Evolutionary conservation across 176 grass and related monocot species (phyloP).

Genomic region (Oryza coarctata): DNA sequence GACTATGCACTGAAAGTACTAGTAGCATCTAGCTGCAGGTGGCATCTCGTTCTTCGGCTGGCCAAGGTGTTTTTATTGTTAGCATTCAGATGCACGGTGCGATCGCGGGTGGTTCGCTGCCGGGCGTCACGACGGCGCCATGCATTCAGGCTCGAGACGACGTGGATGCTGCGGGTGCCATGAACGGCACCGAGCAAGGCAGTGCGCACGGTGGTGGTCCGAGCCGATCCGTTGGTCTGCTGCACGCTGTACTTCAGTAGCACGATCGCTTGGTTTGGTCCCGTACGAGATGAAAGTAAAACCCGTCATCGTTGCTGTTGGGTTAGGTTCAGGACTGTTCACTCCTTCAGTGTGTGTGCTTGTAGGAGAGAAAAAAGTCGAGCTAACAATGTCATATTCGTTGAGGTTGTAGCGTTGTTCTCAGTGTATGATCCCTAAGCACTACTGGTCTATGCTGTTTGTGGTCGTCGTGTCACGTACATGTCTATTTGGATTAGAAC

Average conservation of each 20-base stretch:
- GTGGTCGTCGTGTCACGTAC: neutral
- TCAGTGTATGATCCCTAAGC: neutral
- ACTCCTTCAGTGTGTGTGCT: neutral
- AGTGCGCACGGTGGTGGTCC: neutral
- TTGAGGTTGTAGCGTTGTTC: neutral
- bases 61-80: too few relatives aligned
- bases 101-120: neutral
- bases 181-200: neutral
- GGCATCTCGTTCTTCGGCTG: neutral
- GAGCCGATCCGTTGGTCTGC: too few relatives aligned
- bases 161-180: neutral
- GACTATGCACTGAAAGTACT: neutral
- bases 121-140: neutral
- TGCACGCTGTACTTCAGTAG: neutral
- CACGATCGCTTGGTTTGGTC: neutral
- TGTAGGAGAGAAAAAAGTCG: neutral
- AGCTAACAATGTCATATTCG: neutral
- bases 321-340: too few relatives aligned
- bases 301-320: neutral
- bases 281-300: neutral
- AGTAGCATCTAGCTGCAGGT: too few relatives aligned
- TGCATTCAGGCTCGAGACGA: neutral
- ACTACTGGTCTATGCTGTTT: neutral
- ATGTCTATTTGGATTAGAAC: neutral
- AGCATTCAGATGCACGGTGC: neutral